Conservation (phyloP, 2,329 filamentous ascomycete genomes). For the Ceratocystiopsis minuta region DNA sequence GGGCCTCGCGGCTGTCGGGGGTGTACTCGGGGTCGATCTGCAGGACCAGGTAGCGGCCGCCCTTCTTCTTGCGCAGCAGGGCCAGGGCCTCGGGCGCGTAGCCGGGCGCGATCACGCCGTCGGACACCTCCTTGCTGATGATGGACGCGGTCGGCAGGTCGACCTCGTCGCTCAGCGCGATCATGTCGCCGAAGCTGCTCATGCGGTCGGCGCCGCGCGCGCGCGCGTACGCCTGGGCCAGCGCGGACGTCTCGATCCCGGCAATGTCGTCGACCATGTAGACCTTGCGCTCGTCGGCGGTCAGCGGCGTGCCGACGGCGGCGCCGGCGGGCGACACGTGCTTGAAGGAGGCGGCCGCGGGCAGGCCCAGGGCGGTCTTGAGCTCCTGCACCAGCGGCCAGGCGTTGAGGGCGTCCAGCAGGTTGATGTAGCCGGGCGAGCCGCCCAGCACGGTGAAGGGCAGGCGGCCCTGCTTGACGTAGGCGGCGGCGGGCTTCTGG, state of each 20-base stretch:
- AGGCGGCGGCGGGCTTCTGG: slow-evolving; percentile 90
- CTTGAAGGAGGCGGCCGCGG: slow-evolving; percentile 95
- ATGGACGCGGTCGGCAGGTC: slow-evolving; percentile 91
- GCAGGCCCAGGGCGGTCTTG: slow-evolving; percentile 68
- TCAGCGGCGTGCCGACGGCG: slow-evolving; percentile 78
- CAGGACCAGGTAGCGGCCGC: slow-evolving; percentile 86
- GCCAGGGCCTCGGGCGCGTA: slow-evolving; percentile 74
- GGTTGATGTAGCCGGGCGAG: slow-evolving; percentile 89
- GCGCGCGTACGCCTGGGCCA: slow-evolving; percentile 90
- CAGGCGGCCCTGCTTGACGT: slow-evolving; percentile 49
- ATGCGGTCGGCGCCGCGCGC: slow-evolving; percentile 93
- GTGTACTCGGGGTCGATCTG: slow-evolving; percentile 82
- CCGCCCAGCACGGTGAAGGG: slow-evolving; percentile 93
- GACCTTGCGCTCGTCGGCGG: slow-evolving; percentile 77
- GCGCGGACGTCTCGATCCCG: slow-evolving; percentile 65
- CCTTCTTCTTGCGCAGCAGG: slow-evolving; percentile 96
- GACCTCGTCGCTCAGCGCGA: slow-evolving; percentile 78
- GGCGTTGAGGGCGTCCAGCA: slow-evolving; percentile 87
- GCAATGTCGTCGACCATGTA: slow-evolving; percentile 96
- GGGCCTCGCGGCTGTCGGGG: slow-evolving; percentile 63
- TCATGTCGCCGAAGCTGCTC: slow-evolving; percentile 96
- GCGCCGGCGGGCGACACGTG: slow-evolving; percentile 95
- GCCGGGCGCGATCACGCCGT: slow-evolving; percentile 83
- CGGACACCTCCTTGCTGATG: slow-evolving; percentile 93
- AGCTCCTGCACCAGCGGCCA: slow-evolving; percentile 97